Percentiles rank a stretch among this genome's conserved stretches.
Evolutionary conservation across 805 yeast species (phyloP).

Genomic region (Zygosaccharomyces pseudorouxii): DNA sequence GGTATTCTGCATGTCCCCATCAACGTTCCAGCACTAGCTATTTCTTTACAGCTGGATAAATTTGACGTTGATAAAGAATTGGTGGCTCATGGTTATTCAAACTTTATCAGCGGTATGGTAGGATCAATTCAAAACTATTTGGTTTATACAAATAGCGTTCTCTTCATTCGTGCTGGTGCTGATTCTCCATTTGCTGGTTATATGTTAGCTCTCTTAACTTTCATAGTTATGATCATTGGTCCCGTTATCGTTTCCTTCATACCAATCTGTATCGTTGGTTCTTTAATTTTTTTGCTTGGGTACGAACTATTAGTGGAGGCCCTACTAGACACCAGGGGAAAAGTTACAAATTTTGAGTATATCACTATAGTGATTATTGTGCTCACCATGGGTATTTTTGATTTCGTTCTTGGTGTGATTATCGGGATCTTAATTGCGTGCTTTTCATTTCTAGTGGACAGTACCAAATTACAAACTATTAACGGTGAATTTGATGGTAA

Average conservation of each 20-base stretch:
- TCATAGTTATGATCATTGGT: constrained; percentile 76
- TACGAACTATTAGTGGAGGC: constrained; percentile 88
- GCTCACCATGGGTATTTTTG: constrained; percentile 92
- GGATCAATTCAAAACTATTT: constrained; percentile 94
- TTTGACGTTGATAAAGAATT: constrained; percentile 89
- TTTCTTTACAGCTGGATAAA: constrained; percentile 74
- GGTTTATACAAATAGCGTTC: constrained; percentile 88
- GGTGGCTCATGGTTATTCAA: constrained; percentile 91
- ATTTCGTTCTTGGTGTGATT: constrained; percentile 87
- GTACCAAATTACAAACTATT: constrained; percentile 78
- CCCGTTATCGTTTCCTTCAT: constrained; percentile 91
- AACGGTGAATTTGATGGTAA: constrained; percentile 80
- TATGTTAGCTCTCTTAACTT: constrained; percentile 79
- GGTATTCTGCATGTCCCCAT: constrained; percentile 96
- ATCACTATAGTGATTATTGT: constrained; percentile 79
- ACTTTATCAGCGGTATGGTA: constrained; percentile 70
- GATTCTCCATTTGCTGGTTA: constrained; percentile 85
- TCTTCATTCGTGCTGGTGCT: constrained; percentile 93
- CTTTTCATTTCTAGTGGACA: constrained; percentile 89
- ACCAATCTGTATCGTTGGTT: constrained; percentile 94
- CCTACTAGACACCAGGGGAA: constrained; percentile 75
- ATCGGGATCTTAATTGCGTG: constrained; percentile 91
- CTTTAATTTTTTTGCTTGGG: constrained; percentile 84
- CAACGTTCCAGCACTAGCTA: constrained; percentile 95
- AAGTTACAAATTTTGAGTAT: constrained; percentile 73